Conservation (phyloP, 2,329 filamentous ascomycete genomes). For the Trichoderma semiorbis region DNA sequence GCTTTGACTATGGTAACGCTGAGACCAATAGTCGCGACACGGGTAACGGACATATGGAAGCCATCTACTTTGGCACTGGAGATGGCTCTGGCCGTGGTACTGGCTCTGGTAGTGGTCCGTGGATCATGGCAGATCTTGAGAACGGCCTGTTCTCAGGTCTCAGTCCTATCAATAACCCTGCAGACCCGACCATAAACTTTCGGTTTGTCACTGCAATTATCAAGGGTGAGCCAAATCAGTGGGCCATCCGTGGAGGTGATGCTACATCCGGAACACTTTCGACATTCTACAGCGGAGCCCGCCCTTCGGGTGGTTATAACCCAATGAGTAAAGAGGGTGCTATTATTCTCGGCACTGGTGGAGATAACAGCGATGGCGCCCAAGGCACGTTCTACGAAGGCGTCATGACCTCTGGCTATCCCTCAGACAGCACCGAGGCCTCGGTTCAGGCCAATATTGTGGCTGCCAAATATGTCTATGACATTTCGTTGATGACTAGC, state of each 20-base stretch:
- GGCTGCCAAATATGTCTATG: not conserved
- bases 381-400: conserved; percentile 11
- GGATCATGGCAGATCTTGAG: conserved; percentile 7
- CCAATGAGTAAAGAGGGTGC: conserved; percentile 10
- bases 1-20: conserved; percentile 12
- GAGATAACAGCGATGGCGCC: not conserved
- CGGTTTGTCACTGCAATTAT: not conserved
- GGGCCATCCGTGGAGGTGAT: not conserved
- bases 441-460: conserved; percentile 7
- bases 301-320: not conserved
- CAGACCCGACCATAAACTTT: not conserved
- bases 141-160: not conserved
- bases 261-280: not conserved
- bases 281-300: conserved; percentile 1
- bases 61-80: conserved; percentile 4
- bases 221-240: not conserved
- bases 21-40: not conserved
- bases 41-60: conserved; percentile 12
- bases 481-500: not conserved
- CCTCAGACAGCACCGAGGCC: not conserved
- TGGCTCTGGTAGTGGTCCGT: not conserved
- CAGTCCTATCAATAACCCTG: not conserved
- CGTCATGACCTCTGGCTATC: conserved; percentile 4
- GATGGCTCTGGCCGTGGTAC: not conserved
- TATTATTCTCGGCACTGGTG: conserved; percentile 1